Evolutionary conservation across 306 rosid species (phyloP).

Genomic region (Quercus ilex): DNA sequence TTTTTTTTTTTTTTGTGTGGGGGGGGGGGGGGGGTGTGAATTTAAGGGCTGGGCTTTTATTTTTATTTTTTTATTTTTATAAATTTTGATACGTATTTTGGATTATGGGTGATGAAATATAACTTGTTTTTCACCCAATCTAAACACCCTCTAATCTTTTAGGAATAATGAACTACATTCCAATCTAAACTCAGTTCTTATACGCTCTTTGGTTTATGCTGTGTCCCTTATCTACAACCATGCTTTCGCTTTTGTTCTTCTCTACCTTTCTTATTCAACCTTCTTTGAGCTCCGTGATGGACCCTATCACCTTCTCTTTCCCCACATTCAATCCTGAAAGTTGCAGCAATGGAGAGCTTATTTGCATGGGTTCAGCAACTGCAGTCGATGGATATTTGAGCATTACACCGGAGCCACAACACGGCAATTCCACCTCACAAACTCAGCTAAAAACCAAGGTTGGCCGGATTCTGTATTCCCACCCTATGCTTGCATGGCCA

Average conservation of each 20-base stretch:
- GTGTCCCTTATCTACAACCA: too few species aligned
- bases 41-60: too few species aligned
- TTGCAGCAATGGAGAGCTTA: conserved; percentile 38
- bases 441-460: conserved; percentile 21
- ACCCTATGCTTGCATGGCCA: conserved; percentile 48
- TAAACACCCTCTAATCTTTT: too few species aligned
- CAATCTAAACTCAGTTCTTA: too few species aligned
- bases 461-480: conserved; percentile 45
- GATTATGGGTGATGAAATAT: too few species aligned
- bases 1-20: too few species aligned
- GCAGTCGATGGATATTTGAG: conserved; percentile 37
- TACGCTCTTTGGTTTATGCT: too few species aligned
- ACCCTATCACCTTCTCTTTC: conserved; percentile 37
- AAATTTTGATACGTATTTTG: too few species aligned
- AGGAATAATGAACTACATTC: too few species aligned
- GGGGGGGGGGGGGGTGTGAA: too few species aligned
- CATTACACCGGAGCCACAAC: conserved; percentile 47
- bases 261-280: conserved; percentile 19
- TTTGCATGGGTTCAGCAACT: conserved; percentile 58
- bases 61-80: too few species aligned
- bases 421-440: conserved; percentile 6
- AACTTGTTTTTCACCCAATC: neutral
- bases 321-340: conserved; percentile 42
- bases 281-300: conserved; percentile 11
- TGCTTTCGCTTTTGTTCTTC: conserved; percentile 27